phyloP scores from a whole-genome alignment of 176 grass and related monocot genomes.

The Lolium rigidum region DNA sequence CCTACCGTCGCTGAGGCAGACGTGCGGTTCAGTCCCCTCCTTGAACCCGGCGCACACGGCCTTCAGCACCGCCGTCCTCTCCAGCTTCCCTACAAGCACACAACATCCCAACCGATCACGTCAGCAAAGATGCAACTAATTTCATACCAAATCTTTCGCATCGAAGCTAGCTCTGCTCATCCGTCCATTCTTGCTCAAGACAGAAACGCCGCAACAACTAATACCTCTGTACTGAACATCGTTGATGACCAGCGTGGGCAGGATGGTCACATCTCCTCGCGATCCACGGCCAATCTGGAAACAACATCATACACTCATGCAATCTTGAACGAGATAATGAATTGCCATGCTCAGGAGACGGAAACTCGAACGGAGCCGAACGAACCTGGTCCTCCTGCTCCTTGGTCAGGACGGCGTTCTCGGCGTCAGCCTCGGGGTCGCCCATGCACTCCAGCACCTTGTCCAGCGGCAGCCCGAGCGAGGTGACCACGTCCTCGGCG shows the following conservation, averaged over 20 bases:
- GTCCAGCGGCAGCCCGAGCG: constrained; percentile 55
- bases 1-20: constrained; percentile 80
- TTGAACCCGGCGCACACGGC: constrained; percentile 93
- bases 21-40: constrained; percentile 81
- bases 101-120: neutral
- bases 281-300: constrained; percentile 75
- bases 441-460: constrained; percentile 93
- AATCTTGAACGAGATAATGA: no score
- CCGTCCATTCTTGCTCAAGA: neutral
- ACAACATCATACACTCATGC: neutral
- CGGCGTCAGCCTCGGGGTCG: constrained; percentile 81
- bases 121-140: neutral
- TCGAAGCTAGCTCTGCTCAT: neutral
- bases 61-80: constrained; percentile 89
- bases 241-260: constrained; percentile 94
- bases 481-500: constrained; percentile 72
- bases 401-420: constrained; percentile 82
- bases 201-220: neutral
- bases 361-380: neutral
- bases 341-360: neutral
- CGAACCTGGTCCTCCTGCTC: constrained; percentile 87
- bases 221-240: constrained; percentile 96
- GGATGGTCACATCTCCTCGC: constrained; percentile 86
- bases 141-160: neutral
- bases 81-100: constrained; percentile 64